A percentile compares a stretch with the other conserved stretches of the same genome.
Evolutionary conservation across 495 filamentous ascomycete genomes (phyloP).

Genomic region (Neurospora sp.): DNA sequence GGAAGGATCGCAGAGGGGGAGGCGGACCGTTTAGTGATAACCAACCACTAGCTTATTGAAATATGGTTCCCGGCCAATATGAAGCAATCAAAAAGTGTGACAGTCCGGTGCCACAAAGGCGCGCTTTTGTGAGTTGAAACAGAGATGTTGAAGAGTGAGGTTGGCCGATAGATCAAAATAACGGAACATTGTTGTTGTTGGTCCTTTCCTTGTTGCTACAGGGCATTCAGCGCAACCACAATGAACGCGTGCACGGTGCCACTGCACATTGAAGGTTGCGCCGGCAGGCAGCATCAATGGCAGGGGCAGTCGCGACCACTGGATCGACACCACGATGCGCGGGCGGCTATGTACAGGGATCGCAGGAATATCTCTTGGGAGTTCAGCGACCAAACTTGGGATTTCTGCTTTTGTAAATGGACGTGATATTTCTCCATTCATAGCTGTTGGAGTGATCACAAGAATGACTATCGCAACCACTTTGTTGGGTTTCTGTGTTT

Average conservation of each 20-base stretch:
- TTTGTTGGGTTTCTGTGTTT: background rate
- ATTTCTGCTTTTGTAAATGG: background rate
- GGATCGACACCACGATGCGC: background rate
- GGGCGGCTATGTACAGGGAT: background rate
- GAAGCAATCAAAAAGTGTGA: background rate
- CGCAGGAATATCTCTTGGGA: background rate
- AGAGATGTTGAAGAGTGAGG: background rate
- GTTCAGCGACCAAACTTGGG: background rate
- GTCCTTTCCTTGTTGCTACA: background rate
- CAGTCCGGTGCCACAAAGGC: background rate
- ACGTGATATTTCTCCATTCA: background rate
- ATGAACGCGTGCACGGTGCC: background rate
- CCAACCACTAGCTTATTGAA: background rate
- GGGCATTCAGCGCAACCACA: background rate
- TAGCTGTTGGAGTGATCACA: background rate
- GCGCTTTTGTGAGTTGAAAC: background rate
- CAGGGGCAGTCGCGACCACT: background rate
- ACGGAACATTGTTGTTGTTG: background rate
- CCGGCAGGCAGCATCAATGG: background rate
- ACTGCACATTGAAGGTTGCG: background rate
- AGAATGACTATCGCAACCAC: background rate
- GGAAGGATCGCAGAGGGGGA: background rate
- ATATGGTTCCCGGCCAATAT: background rate
- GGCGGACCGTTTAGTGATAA: background rate
- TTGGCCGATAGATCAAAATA: background rate